Conservation (phyloP, 768 basidiomycete genomes). For the Holtermanniella nyarrowii region DNA sequence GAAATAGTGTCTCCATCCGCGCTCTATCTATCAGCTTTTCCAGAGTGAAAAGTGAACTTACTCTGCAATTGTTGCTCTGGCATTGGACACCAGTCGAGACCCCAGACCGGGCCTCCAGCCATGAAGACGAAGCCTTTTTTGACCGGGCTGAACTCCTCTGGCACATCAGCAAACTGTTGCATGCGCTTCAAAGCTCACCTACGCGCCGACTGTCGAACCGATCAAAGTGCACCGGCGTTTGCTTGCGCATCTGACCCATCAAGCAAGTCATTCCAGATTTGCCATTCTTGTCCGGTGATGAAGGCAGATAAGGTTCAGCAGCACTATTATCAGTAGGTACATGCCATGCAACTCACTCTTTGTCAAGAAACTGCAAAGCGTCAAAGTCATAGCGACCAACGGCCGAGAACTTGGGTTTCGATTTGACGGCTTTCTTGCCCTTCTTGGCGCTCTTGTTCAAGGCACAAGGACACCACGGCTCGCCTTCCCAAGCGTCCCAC, state of each 20-base stretch:
- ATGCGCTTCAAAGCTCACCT: constrained; percentile 9
- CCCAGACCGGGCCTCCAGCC: constrained; percentile 83
- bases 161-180: neutral
- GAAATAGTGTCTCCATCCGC: constrained; percentile 60
- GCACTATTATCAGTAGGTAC: neutral
- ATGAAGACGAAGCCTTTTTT: constrained; percentile 51
- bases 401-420: neutral
- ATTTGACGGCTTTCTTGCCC: neutral
- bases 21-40: constrained; percentile 10
- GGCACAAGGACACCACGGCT: constrained; percentile 36
- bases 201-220: constrained; percentile 15
- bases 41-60: constrained; percentile 1
- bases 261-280: constrained; percentile 14
- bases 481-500: constrained; percentile 34
- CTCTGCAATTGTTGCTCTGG: constrained; percentile 40
- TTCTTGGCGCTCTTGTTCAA: constrained; percentile 13
- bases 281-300: constrained; percentile 7
- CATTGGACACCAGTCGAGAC: constrained; percentile 85
- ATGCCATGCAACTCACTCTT: constrained; percentile 11
- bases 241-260: constrained; percentile 21
- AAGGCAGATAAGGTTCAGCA: constrained; percentile 24
- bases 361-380: constrained; percentile 12
- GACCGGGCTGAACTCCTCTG: constrained; percentile 9
- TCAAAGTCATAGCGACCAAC: constrained; percentile 15
- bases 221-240: constrained; percentile 7